Conservation (phyloP, 805 yeast genomes). For the Ogataea nitratoaversa region DNA sequence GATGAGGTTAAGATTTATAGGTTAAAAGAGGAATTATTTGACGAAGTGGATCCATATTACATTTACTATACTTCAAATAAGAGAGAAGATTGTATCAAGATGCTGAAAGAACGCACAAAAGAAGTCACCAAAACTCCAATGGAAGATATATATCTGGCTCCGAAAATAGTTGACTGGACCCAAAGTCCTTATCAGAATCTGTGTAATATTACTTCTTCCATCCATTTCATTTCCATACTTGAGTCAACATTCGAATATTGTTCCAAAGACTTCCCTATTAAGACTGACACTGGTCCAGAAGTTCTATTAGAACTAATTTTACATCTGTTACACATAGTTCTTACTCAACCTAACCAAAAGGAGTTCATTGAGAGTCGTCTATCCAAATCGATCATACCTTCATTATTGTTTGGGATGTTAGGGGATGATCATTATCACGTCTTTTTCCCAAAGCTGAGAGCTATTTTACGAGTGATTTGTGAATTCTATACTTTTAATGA, state of each 20-base stretch:
- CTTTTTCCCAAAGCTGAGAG: conserved; percentile 54
- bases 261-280: conserved; percentile 1
- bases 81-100: conserved; percentile 76
- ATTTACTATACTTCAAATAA: conserved; percentile 72
- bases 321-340: conserved; percentile 65
- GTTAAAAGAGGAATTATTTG: conserved; percentile 52
- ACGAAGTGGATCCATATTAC: conserved; percentile 74
- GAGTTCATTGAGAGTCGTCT: conserved; percentile 14
- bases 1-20: conserved; percentile 62
- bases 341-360: conserved; percentile 34
- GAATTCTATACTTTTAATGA: conserved; percentile 15
- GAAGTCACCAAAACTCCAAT: conserved; percentile 33
- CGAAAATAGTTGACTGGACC: conserved; percentile 40
- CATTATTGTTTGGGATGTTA: conserved; percentile 38
- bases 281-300: conserved; percentile 38
- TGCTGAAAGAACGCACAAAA: conserved; percentile 49
- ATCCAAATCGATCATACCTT: conserved; percentile 12
- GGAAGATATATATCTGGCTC: conserved; percentile 54
- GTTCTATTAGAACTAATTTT: conserved; percentile 53
- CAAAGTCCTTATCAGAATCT: conserved; percentile 39
- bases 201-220: conserved; percentile 49
- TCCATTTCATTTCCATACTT: conserved; percentile 50
- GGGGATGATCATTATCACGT: conserved; percentile 35
- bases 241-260: conserved; percentile 44
- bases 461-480: conserved; percentile 37